Evolutionary conservation across 441 rosid species (phyloP), one percentile per base, ranked within the genome.

Genomic region (Viola pubescens): DNA sequence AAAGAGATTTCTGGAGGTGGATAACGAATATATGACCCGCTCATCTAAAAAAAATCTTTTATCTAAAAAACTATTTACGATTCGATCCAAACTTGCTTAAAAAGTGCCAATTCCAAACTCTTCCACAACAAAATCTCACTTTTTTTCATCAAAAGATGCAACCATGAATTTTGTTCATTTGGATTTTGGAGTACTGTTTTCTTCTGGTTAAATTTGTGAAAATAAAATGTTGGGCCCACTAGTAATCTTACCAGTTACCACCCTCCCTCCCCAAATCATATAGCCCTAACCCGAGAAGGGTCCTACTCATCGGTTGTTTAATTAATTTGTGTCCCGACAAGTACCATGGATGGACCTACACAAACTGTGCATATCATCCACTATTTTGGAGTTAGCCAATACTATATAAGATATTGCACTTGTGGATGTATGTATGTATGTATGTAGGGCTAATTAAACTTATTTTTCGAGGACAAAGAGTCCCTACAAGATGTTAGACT

Each of bases 321-420:
- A 26, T 26, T 26, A 1, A 26, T 26, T 44, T 63, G 79, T 56
- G 73, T 67, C 65, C 80, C 77, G 80, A 81, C 82, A 79, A 62
- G 73, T 75, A 67, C 80, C 78, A 40, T 79, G 74, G 72, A 54
- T 14, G 82, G 88, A 43, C 74, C 88, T 76, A 75, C 71, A 51
- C 58, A 12, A 68, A 66, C 77, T 68, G 3, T 26, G 62, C 79
- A 72, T 79, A 71, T 75, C 70, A 75, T 77, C 81, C 55, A 59
- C 52, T 48, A 67, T 75, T 84, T 26, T 26, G 34, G 2, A 26
- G 2, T 2, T 26, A 26, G 34, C 34, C 34, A 26, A 26, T 26
- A 26, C 34, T 77, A 78, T 86, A 84, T 55, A 73, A 79, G 77
- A 64, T 66, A 59, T 66, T 63, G 80, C 84, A 74, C 61, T 26